Percentiles rank a stretch among this genome's conserved stretches.
These are phyloP conservation scores for Solanum hybrid DNA, from an alignment of 305 asterid genomes.

Conservation along the genomic window DNA sequence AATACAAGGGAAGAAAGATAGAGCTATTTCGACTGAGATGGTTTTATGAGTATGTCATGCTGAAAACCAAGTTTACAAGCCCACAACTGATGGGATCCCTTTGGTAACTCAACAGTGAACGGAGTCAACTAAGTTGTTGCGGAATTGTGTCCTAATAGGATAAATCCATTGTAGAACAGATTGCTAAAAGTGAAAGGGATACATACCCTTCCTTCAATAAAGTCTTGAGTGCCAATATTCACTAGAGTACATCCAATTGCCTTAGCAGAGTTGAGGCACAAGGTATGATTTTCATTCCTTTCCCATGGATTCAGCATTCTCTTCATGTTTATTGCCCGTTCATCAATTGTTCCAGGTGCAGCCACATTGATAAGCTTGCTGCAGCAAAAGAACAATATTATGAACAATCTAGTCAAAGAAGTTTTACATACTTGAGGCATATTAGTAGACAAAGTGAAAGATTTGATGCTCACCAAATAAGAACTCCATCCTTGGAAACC, in stretches of 20 bases:
- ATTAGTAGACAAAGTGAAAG: background rate
- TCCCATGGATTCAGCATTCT: slow-evolving; percentile 41
- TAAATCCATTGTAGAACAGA: background rate
- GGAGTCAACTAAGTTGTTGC: background rate
- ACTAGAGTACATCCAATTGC: slow-evolving; percentile 46
- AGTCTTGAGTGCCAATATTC: slow-evolving; percentile 38
- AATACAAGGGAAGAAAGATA: background rate
- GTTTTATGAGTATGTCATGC: background rate
- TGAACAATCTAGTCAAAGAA: background rate
- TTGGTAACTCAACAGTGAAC: background rate
- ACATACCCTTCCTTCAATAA: slow-evolving; percentile 46
- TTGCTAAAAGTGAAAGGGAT: background rate
- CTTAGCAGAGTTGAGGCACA: slow-evolving; percentile 46
- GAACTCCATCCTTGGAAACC: slow-evolving; percentile 45
- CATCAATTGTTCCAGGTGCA: slow-evolving; percentile 41
- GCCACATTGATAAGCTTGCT: slow-evolving; percentile 46
- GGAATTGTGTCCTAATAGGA: background rate
- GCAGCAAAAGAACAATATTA: slow-evolving; percentile 6
- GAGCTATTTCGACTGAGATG: background rate
- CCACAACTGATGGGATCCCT: background rate
- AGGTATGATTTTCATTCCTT: slow-evolving; percentile 43
- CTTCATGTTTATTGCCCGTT: slow-evolving; percentile 39
- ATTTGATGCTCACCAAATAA: slow-evolving; percentile 29
- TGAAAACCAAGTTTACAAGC: background rate
- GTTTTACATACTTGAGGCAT: background rate